Percentiles rank a stretch among this genome's conserved stretches.
These are phyloP conservation scores for Zoysia pacifica DNA, from an alignment of 176 grass and related monocot species.

Conservation along the genomic window DNA sequence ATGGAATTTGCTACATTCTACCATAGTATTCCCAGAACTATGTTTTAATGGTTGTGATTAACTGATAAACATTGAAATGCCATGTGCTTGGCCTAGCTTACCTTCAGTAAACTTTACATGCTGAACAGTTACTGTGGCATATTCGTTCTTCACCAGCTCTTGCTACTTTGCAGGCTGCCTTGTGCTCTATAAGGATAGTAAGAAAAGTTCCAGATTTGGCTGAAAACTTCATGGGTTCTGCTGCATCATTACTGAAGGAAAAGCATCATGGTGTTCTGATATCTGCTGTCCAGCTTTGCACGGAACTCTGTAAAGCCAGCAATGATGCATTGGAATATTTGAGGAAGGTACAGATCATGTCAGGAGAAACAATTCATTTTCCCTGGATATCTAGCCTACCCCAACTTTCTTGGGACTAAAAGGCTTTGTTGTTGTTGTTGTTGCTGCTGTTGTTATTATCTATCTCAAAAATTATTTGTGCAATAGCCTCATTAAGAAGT, in stretches of 20 bases:
- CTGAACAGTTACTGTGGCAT: not conserved
- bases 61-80: not conserved
- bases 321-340: conserved; percentile 75
- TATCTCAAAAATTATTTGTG: not conserved
- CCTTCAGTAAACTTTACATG: conserved; percentile 1
- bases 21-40: not conserved
- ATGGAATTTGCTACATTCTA: not conserved
- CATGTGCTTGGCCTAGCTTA: conserved; percentile 1
- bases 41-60: not conserved
- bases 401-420: too few relatives aligned
- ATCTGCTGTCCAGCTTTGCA: conserved; percentile 87
- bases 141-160: conserved; percentile 1
- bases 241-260: conserved; percentile 86
- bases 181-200: conserved; percentile 93
- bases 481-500: not conserved
- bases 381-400: not conserved
- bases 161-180: conserved; percentile 69
- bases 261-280: conserved; percentile 96
- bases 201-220: conserved; percentile 96
- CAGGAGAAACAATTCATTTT: conserved; percentile 1
- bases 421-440: too few relatives aligned
- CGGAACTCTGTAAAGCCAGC: conserved; percentile 95
- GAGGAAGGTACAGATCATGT: conserved; percentile 65
- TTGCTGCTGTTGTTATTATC: not conserved
- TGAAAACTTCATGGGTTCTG: conserved; percentile 80